phyloP scores from a whole-genome alignment of 2,329 filamentous ascomycete genomes.

The Colletotrichum zoysiae region DNA sequence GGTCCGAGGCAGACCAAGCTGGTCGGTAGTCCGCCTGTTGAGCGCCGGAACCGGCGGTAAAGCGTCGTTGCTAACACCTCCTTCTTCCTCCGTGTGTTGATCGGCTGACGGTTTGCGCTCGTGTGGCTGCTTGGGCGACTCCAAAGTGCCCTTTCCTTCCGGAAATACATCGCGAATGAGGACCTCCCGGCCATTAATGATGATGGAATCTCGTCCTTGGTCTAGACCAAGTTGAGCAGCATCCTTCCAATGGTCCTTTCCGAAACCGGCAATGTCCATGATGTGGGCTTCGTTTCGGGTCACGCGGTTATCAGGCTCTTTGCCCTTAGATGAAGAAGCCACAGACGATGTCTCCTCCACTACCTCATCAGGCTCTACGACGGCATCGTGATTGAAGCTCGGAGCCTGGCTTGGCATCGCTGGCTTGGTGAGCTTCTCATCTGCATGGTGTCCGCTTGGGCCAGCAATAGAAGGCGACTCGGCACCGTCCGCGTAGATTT shows the following conservation, averaged over 20 bases:
- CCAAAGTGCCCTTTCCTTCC: slow-evolving; percentile 73
- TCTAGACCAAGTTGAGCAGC: slow-evolving; percentile 72
- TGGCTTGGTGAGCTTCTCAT: slow-evolving; percentile 12
- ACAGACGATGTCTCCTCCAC: slow-evolving; percentile 52
- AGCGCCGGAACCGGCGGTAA: slow-evolving; percentile 71
- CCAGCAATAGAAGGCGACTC: slow-evolving; percentile 43
- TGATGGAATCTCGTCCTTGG: slow-evolving; percentile 76
- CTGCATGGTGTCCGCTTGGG: slow-evolving; percentile 27
- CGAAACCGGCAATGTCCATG: slow-evolving; percentile 83
- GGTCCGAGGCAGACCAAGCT: slow-evolving; percentile 75
- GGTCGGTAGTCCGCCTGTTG: slow-evolving; percentile 72
- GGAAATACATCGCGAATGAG: slow-evolving; percentile 73
- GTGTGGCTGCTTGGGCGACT: slow-evolving; percentile 62
- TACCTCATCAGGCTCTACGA: slow-evolving; percentile 61
- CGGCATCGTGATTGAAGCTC: slow-evolving; percentile 83
- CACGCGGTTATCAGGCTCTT: slow-evolving; percentile 55
- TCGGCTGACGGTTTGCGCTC: slow-evolving; percentile 47
- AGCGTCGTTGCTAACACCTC: slow-evolving; percentile 55
- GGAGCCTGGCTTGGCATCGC: slow-evolving; percentile 32
- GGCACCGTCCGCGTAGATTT: slow-evolving; percentile 68
- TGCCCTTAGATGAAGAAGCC: slow-evolving; percentile 50
- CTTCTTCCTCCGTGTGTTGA: slow-evolving; percentile 43
- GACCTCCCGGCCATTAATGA: slow-evolving; percentile 78
- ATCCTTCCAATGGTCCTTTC: slow-evolving; percentile 79
- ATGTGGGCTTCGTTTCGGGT: slow-evolving; percentile 72